Conservation (phyloP, 495 filamentous ascomycete species). For the Xylaria acuta region DNA sequence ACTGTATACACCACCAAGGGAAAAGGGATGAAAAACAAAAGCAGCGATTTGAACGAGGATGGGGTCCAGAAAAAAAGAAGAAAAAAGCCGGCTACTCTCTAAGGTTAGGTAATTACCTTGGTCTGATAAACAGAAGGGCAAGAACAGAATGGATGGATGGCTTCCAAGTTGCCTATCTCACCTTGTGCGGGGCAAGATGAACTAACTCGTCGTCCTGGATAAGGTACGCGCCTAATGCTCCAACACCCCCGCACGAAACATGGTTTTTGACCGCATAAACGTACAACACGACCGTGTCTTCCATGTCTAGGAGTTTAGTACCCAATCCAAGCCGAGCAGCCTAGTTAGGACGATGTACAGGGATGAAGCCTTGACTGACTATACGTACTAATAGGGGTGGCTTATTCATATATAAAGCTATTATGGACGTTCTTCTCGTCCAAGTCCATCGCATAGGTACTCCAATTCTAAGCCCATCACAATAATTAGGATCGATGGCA, state of each 20-base stretch:
- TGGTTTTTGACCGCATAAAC: not conserved
- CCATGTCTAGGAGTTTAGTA: too few species aligned
- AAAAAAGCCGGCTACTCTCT: not conserved
- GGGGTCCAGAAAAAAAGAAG: not conserved
- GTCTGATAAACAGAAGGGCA: too few species aligned
- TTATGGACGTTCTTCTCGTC: not conserved
- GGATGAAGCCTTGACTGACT: not conserved
- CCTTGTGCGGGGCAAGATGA: not conserved
- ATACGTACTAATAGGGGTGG: not conserved
- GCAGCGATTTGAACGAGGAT: too few species aligned
- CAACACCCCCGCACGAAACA: slow-evolving; percentile 5
- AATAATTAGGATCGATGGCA: not conserved
- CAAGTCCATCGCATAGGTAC: not conserved
- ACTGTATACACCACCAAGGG: not conserved
- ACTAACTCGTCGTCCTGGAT: too few species aligned
- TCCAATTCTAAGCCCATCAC: not conserved
- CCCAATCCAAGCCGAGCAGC: not conserved
- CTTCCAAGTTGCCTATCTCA: not conserved
- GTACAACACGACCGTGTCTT: not conserved
- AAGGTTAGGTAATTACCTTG: not conserved
- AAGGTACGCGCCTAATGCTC: too few species aligned
- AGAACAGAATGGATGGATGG: too few species aligned
- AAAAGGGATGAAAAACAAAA: too few species aligned
- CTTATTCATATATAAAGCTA: not conserved
- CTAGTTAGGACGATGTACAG: not conserved